Evolutionary conservation across 768 basidiomycete genomes (phyloP).

Genomic region (Peribolospora baueri): DNA sequence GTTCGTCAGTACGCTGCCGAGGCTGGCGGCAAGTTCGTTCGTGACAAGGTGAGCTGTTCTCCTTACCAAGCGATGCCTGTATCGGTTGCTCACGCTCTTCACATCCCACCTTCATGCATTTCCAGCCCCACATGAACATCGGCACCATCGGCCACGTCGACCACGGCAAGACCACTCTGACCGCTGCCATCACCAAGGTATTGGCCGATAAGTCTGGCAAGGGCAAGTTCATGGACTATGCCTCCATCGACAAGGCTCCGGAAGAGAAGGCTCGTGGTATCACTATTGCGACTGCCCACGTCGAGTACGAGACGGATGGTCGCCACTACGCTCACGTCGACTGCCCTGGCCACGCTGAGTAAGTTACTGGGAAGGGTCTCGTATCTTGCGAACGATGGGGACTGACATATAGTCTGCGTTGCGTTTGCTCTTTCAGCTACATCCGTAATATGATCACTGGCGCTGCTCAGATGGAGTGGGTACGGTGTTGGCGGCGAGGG

Average conservation of each 20-base stretch:
- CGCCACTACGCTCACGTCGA: slow-evolving; percentile 97
- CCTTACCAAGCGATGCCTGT: background rate
- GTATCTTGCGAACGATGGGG: background rate
- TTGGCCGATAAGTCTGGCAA: slow-evolving; percentile 41
- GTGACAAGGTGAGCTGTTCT: background rate
- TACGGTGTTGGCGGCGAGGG: background rate
- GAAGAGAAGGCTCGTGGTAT: slow-evolving; percentile 99
- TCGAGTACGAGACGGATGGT: slow-evolving; percentile 78
- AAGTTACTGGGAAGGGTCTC: background rate
- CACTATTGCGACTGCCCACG: slow-evolving; percentile 95
- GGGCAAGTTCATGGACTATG: slow-evolving; percentile 72
- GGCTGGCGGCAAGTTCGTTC: slow-evolving; percentile 13
- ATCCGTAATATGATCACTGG: slow-evolving; percentile 99
- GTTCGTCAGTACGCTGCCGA: slow-evolving; percentile 11
- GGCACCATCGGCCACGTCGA: slow-evolving; percentile 48
- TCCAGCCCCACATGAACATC: slow-evolving; percentile 74
- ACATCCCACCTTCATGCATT: background rate
- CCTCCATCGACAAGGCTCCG: slow-evolving; percentile 93
- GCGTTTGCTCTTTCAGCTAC: slow-evolving; percentile 25
- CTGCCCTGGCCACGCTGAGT: slow-evolving; percentile 84
- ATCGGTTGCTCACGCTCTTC: background rate
- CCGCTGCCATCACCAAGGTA: slow-evolving; percentile 85
- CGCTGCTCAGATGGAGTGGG: slow-evolving; percentile 74
- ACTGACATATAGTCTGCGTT: background rate
- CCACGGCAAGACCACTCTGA: slow-evolving; percentile 94